Evolutionary conservation across 176 grass and related monocot species (phyloP).

Genomic region (Carex scoparia): DNA sequence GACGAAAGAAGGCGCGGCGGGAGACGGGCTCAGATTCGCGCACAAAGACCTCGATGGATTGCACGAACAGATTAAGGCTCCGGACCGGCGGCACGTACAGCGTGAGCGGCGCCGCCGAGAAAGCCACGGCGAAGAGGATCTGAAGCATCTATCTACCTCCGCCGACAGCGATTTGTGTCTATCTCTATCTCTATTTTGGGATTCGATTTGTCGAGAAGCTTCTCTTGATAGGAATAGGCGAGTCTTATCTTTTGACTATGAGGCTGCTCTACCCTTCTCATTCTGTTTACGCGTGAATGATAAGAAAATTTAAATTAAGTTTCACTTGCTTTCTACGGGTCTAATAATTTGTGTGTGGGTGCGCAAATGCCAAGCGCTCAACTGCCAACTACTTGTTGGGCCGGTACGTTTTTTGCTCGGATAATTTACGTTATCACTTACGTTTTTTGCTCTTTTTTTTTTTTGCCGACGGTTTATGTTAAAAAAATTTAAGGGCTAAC

Average conservation of each 20-base stretch:
- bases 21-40: conserved; percentile 57
- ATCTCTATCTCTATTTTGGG: background rate
- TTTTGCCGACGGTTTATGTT: too few relatives aligned
- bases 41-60: conserved; percentile 53
- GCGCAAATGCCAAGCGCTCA: background rate
- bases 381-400: background rate
- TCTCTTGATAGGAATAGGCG: background rate
- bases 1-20: conserved; percentile 38
- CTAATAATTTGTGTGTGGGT: background rate
- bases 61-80: conserved; percentile 75
- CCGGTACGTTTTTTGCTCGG: background rate
- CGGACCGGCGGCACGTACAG: conserved; percentile 85
- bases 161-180: background rate
- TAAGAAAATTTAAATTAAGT: too few relatives aligned
- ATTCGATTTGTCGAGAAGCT: background rate
- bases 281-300: too few relatives aligned
- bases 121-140: conserved; percentile 71
- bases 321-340: background rate
- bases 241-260: background rate
- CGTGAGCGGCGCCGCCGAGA: conserved; percentile 89
- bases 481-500: too few relatives aligned
- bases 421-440: too few relatives aligned
- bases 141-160: conserved; percentile 47
- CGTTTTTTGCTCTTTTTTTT: too few relatives aligned
- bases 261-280: background rate